Conservation (phyloP, 1,284 basidiomycete species). For the Sporisorium scitamineum region DNA sequence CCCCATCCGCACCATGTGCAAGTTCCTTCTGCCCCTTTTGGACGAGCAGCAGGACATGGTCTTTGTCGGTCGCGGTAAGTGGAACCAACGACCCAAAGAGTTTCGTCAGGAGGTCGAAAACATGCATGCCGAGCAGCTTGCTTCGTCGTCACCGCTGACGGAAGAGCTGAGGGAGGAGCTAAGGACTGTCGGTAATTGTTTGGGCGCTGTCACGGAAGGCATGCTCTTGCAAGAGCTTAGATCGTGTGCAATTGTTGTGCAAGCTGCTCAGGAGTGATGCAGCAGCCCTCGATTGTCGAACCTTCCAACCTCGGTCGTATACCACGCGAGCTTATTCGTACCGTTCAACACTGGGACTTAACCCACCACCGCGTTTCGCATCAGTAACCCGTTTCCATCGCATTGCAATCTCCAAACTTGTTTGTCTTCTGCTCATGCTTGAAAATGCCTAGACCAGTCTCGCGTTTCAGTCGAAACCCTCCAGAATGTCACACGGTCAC, state of each 20-base stretch:
- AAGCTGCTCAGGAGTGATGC: slow-evolving; percentile 25
- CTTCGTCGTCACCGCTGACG: background rate
- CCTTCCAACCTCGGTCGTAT: too few species aligned
- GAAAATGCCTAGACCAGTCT: background rate
- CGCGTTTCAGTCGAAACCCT: background rate
- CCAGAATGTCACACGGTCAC: background rate
- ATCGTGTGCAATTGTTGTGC: slow-evolving; percentile 21
- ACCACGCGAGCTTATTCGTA: background rate
- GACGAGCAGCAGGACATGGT: slow-evolving; percentile 42
- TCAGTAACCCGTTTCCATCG: background rate
- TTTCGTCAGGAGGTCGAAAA: slow-evolving; percentile 39
- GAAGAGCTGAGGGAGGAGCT: slow-evolving; percentile 32
- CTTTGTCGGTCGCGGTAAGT: slow-evolving; percentile 49
- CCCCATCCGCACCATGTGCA: slow-evolving; percentile 25
- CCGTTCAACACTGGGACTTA: too few species aligned
- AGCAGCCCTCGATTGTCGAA: background rate
- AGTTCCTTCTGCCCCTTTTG: slow-evolving; percentile 21
- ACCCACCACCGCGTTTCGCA: background rate
- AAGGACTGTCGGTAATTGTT: slow-evolving; percentile 29
- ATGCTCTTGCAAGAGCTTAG: slow-evolving; percentile 17
- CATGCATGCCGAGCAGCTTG: slow-evolving; percentile 21
- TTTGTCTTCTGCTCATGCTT: background rate
- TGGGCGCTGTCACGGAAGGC: slow-evolving; percentile 43
- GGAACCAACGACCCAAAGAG: slow-evolving; percentile 38
- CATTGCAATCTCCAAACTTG: background rate